phyloP scores from a whole-genome alignment of 1,139 yeast genomes.

The Geotrichum aggregatum region DNA sequence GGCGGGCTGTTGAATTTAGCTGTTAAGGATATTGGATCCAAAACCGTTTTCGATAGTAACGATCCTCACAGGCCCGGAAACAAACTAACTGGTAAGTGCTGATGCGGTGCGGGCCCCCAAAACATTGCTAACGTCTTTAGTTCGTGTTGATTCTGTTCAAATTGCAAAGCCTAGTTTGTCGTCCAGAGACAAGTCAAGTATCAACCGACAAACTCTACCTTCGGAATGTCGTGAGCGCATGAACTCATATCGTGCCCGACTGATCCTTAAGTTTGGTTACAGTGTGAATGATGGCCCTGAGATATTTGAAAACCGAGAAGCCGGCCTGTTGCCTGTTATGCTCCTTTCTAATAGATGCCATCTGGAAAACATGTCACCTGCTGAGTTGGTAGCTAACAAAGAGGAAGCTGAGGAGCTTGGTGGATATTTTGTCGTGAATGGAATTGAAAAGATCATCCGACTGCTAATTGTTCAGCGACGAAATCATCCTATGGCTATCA shows the following conservation, averaged over 20 bases:
- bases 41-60: conserved; percentile 76
- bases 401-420: conserved; percentile 97
- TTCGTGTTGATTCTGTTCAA: conserved; percentile 82
- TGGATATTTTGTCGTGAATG: conserved; percentile 93
- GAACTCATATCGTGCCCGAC: conserved; percentile 45
- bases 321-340: conserved; percentile 91
- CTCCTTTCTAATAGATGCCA: conserved; percentile 86
- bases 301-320: conserved; percentile 74
- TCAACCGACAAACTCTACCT: conserved; percentile 81
- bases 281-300: conserved; percentile 80
- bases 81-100: conserved; percentile 49
- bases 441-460: conserved; percentile 92
- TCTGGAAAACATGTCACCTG: conserved; percentile 74
- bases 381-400: conserved; percentile 66
- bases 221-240: conserved; percentile 83
- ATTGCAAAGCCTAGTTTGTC: conserved; percentile 78
- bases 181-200: conserved; percentile 68
- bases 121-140: conserved; percentile 26
- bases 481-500: conserved; percentile 96
- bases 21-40: conserved; percentile 82
- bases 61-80: conserved; percentile 69
- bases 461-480: conserved; percentile 97
- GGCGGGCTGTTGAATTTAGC: conserved; percentile 79
- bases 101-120: neutral
- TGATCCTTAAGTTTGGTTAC: conserved; percentile 77